phyloP scores from a whole-genome alignment of 2,329 filamentous ascomycete species.

The Beauveria caledonica region DNA sequence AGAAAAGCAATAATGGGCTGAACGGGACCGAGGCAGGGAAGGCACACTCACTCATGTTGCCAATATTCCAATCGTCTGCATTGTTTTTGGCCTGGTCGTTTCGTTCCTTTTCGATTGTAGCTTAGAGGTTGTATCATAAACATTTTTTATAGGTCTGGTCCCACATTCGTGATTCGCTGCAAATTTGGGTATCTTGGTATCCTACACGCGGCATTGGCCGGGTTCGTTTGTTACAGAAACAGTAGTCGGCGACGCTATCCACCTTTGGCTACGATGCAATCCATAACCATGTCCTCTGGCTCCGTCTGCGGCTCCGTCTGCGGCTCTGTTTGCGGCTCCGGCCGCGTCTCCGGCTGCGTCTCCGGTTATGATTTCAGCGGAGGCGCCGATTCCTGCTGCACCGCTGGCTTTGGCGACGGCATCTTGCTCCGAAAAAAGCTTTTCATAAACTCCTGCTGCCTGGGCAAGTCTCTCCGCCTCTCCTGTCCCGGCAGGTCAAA shows the following conservation, averaged over 20 bases:
- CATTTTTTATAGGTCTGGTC: constrained; percentile 16
- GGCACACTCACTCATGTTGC: not conserved
- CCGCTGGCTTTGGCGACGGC: not conserved
- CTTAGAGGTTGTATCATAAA: constrained; percentile 28
- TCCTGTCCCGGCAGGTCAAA: constrained; percentile 32
- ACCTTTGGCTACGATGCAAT: constrained; percentile 17
- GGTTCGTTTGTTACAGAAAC: not conserved
- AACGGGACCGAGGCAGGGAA: not conserved
- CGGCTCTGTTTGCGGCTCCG: not conserved
- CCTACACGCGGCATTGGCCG: not conserved
- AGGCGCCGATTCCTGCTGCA: not conserved
- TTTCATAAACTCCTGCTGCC: constrained; percentile 43
- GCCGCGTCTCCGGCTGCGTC: not conserved
- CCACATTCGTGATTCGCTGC: not conserved
- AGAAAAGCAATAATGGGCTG: not conserved
- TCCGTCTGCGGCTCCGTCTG: not conserved
- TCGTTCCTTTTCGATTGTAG: constrained; percentile 18
- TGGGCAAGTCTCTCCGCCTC: constrained; percentile 29
- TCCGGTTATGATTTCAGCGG: not conserved
- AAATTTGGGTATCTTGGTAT: not conserved
- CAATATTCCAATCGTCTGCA: constrained; percentile 1
- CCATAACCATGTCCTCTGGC: constrained; percentile 3
- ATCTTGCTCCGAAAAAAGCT: constrained; percentile 31
- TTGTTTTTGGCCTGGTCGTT: constrained; percentile 8
- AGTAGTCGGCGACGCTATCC: not conserved